These are phyloP conservation scores for Candida stauntonica DNA, from an alignment of 805 yeast genomes.

Conservation along the genomic window DNA sequence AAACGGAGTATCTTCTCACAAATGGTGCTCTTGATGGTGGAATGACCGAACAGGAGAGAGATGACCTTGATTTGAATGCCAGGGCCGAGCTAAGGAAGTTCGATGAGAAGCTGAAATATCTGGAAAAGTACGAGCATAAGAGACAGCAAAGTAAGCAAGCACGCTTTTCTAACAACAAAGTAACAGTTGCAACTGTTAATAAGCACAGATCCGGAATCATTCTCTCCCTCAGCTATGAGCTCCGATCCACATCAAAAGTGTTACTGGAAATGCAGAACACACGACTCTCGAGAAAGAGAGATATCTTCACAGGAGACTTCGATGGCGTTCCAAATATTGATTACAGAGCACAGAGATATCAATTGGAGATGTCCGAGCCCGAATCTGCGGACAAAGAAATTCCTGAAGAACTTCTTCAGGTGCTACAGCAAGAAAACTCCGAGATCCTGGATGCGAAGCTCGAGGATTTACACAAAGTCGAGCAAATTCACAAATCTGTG, in stretches of 20 bases:
- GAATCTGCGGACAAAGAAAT: conserved; percentile 13
- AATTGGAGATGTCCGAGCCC: conserved; percentile 1
- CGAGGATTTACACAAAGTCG: conserved; percentile 57
- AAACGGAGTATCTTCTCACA: conserved; percentile 26
- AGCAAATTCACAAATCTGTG: conserved; percentile 55
- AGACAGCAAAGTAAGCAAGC: conserved; percentile 29
- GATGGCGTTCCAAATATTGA: conserved; percentile 14
- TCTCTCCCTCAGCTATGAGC: conserved; percentile 19
- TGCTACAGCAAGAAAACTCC: conserved; percentile 55
- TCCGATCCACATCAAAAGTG: conserved; percentile 23
- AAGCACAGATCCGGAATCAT: conserved; percentile 22
- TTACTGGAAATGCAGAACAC: conserved; percentile 25
- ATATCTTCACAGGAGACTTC: conserved; percentile 19
- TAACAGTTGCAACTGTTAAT: conserved; percentile 14
- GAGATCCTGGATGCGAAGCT: conserved; percentile 49
- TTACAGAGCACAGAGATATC: conserved; percentile 19
- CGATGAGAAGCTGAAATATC: conserved; percentile 44
- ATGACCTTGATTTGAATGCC: conserved; percentile 51
- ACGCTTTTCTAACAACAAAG: conserved; percentile 16
- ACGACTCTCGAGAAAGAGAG: conserved; percentile 23
- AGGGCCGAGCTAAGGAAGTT: conserved; percentile 47
- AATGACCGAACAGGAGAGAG: conserved; percentile 45
- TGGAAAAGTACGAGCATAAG: conserved; percentile 49
- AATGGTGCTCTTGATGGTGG: conserved; percentile 16
- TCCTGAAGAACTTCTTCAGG: conserved; percentile 47